Base-by-base conservation (phyloP, 441 rosid species). In the Pelargonium myrrhifolium region DNA sequence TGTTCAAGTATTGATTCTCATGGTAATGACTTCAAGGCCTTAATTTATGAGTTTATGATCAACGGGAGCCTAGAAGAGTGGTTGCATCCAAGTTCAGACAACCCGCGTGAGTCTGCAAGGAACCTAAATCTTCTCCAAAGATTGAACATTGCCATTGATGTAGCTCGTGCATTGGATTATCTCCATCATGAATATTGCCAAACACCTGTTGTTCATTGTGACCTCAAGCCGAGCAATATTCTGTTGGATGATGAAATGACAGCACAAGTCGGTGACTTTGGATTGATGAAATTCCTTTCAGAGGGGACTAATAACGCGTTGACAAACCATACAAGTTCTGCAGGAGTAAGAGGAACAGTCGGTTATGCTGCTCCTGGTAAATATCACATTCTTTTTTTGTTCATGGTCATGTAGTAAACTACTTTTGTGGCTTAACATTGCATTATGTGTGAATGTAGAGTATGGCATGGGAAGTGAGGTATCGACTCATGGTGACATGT, bases 211-310 rank as follows among this genome's bases (percentile, higher is more conserved):
- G 21, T 22, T n/a, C 73, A 70, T 28, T 70, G 73, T 53, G 73
- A 70, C 10, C 68, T 70, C 10, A 70, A 70, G 64, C 68, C 71
- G 0, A 24, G 71, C 17, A 64, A 70, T 42, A 0, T 70, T 70
- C 73, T 70, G 35, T 0, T 64, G 0, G 64, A 55, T n/a, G 56
- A 56, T 20, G 42, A 55, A 20, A 64, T 70, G 68, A 58, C 58
- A n/a, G 73, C 55, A 21, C 64, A 64, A 12, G 56, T 70, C 0
- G 0, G 63, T 12, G 73, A 70, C 40, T 70, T 70, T 3, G 73
- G 68, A n/a, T 28, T 64, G 0, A 64, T 63, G 9, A 70, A 47
- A 22, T 63, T 55, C 18, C 18, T 70, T 20, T 0, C 39, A 0
- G 51, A 26, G 1, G 12, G 3, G 11, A 39, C 0, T 0, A 42